These are phyloP conservation scores for Thielaviopsis ethacetica DNA, from an alignment of 2,329 filamentous ascomycete species.

Conservation along the genomic window DNA sequence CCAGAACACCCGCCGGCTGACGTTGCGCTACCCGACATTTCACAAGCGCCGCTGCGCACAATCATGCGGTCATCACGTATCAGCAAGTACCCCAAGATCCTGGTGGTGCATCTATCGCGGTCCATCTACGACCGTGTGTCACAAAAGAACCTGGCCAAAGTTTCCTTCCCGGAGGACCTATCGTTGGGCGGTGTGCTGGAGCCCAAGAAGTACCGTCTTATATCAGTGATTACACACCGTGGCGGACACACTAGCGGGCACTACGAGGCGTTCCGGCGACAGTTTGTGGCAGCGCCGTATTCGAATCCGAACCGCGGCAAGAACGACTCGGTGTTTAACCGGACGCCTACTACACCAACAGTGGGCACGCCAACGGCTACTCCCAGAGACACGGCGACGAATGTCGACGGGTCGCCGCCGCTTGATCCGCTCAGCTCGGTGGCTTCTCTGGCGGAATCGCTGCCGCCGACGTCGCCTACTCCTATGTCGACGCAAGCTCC, in stretches of 20 bases:
- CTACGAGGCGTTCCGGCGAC: slow-evolving; percentile 88
- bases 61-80: slow-evolving; percentile 84
- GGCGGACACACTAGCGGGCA: slow-evolving; percentile 92
- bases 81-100: slow-evolving; percentile 70
- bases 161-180: slow-evolving; percentile 77
- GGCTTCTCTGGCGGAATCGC: slow-evolving; percentile 17
- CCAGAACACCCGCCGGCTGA: slow-evolving; percentile 46
- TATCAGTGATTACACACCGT: slow-evolving; percentile 83
- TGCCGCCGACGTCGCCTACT: slow-evolving; percentile 22
- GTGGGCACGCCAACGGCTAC: slow-evolving; percentile 21
- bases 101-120: slow-evolving; percentile 81
- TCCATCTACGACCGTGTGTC: slow-evolving; percentile 81
- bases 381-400: slow-evolving; percentile 11
- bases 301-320: slow-evolving; percentile 71
- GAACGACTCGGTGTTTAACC: slow-evolving; percentile 56
- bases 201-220: slow-evolving; percentile 65
- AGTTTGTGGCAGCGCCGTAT: slow-evolving; percentile 58
- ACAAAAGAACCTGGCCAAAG: slow-evolving; percentile 87
- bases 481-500: slow-evolving; percentile 8
- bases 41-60: slow-evolving; percentile 59
- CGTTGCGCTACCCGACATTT: slow-evolving; percentile 54
- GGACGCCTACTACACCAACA: slow-evolving; percentile 37
- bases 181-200: slow-evolving; percentile 65
- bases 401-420: slow-evolving; percentile 29
- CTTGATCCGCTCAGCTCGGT: slow-evolving; percentile 26